Conservation (phyloP, 495 filamentous ascomycete species). For the Pseudoneurospora amorphoporcata region DNA sequence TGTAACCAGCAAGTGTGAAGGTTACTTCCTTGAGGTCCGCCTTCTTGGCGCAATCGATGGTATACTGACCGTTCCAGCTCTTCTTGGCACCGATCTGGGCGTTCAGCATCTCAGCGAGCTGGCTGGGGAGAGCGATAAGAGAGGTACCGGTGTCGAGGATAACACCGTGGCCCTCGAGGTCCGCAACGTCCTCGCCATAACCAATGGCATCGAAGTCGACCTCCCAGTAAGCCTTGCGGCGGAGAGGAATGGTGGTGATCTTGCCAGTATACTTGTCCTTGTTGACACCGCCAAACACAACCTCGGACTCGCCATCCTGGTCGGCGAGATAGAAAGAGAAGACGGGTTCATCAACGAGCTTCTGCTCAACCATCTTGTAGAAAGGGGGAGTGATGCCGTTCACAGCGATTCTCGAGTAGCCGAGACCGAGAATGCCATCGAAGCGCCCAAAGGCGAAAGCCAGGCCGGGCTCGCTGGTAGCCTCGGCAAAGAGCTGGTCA, state of each 20-base stretch:
- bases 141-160: constrained; percentile 99
- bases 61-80: constrained; percentile 90
- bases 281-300: constrained; percentile 85
- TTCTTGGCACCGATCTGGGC: constrained; percentile 97
- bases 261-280: constrained; percentile 79
- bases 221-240: constrained; percentile 99
- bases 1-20: constrained; percentile 76
- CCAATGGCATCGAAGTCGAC: constrained; percentile 88
- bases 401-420: constrained; percentile 90
- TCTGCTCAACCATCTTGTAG: constrained; percentile 89
- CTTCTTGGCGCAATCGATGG: constrained; percentile 78
- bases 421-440: constrained; percentile 94
- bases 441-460: constrained; percentile 98
- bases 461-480: constrained; percentile 85
- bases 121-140: constrained; percentile 86
- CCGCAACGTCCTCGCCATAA: constrained; percentile 72
- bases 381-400: constrained; percentile 91
- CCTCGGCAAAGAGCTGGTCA: constrained; percentile 90
- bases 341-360: constrained; percentile 78
- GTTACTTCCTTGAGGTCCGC: constrained; percentile 75
- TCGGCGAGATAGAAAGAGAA: constrained; percentile 92
- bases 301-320: constrained; percentile 71
- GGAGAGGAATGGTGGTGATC: constrained; percentile 82
- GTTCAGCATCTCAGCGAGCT: constrained; percentile 93
- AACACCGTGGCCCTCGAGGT: constrained; percentile 85